Conservation (phyloP, 2,329 filamentous ascomycete genomes). For the Neocatenulostroma microsporum region DNA sequence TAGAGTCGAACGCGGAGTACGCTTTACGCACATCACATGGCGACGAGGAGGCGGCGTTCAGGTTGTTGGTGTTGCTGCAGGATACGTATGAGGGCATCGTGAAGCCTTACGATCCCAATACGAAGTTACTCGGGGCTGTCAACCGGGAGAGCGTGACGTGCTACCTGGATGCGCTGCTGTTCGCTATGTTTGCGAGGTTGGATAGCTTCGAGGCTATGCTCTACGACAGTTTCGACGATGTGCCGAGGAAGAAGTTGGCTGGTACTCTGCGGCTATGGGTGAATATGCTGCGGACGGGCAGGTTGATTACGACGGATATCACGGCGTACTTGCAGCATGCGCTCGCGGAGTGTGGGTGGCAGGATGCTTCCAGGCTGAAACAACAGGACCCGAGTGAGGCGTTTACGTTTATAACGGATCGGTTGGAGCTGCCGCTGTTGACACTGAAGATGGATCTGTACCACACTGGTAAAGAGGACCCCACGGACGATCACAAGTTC, state of each 20-base stretch:
- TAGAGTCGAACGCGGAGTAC: conserved; percentile 56
- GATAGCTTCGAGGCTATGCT: conserved; percentile 91
- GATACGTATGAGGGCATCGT: conserved; percentile 75
- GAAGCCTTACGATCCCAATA: conserved; percentile 61
- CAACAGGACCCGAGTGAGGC: conserved; percentile 96
- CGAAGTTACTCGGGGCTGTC: conserved; percentile 72
- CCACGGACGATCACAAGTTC: conserved; percentile 85
- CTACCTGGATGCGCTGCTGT: conserved; percentile 83
- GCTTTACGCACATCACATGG: conserved; percentile 57
- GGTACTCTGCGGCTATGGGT: conserved; percentile 81
- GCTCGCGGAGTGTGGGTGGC: conserved; percentile 80
- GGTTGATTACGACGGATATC: conserved; percentile 75
- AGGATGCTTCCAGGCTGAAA: conserved; percentile 63
- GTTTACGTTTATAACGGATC: conserved; percentile 89
- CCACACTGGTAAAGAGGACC: conserved; percentile 76
- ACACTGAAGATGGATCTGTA: conserved; percentile 92
- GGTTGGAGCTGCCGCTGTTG: conserved; percentile 75
- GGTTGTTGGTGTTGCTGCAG: conserved; percentile 69
- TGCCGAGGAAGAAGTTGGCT: conserved; percentile 64
- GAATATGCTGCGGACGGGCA: conserved; percentile 78
- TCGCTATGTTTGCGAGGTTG: conserved; percentile 89
- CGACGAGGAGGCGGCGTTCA: conserved; percentile 65
- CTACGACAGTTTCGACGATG: conserved; percentile 67
- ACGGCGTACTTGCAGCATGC: conserved; percentile 76
- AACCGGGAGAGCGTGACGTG: conserved; percentile 87